These are phyloP conservation scores for Boletus holoroseus DNA, from an alignment of 1,284 basidiomycete species.

Conservation along the genomic window DNA sequence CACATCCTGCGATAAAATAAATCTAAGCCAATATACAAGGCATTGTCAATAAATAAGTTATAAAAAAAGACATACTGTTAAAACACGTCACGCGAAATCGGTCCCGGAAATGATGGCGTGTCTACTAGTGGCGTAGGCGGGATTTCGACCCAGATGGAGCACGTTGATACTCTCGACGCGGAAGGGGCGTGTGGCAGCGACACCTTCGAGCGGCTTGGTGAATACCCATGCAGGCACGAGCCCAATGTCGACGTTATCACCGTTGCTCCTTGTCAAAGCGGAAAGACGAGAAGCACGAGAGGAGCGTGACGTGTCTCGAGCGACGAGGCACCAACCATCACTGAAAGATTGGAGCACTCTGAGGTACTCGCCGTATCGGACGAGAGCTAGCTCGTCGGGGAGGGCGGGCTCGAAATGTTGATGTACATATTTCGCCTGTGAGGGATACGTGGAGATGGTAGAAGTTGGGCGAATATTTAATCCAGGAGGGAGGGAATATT, in stretches of 20 bases:
- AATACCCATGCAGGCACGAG: slow-evolving; percentile 71
- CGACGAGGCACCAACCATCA: slow-evolving; percentile 73
- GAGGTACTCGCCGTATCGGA: slow-evolving; percentile 49
- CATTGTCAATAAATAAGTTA: background rate
- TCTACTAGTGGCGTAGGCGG: slow-evolving; percentile 31
- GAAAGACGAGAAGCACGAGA: slow-evolving; percentile 21
- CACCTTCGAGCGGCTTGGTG: slow-evolving; percentile 53
- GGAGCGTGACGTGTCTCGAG: slow-evolving; percentile 44
- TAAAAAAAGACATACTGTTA: background rate
- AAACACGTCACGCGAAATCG: slow-evolving; percentile 40
- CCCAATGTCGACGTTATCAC: slow-evolving; percentile 42
- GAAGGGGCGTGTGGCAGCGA: slow-evolving; percentile 56
- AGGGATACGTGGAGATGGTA: slow-evolving; percentile 32
- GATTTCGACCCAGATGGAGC: slow-evolving; percentile 15
- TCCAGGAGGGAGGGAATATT: slow-evolving; percentile 6
- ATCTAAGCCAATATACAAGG: background rate
- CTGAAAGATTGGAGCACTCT: slow-evolving; percentile 59
- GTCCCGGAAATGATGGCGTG: slow-evolving; percentile 62
- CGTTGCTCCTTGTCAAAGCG: background rate
- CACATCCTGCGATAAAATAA: background rate
- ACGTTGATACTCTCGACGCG: slow-evolving; percentile 49
- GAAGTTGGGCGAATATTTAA: slow-evolving; percentile 22
- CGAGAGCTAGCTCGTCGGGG: slow-evolving; percentile 61
- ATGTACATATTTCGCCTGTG: slow-evolving; percentile 48
- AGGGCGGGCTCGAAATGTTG: slow-evolving; percentile 63